A percentile compares a stretch with the other conserved stretches of the same genome.
These are phyloP conservation scores for Colletotrichum lentis DNA, from an alignment of 2,329 filamentous ascomycete species.

Conservation along the genomic window DNA sequence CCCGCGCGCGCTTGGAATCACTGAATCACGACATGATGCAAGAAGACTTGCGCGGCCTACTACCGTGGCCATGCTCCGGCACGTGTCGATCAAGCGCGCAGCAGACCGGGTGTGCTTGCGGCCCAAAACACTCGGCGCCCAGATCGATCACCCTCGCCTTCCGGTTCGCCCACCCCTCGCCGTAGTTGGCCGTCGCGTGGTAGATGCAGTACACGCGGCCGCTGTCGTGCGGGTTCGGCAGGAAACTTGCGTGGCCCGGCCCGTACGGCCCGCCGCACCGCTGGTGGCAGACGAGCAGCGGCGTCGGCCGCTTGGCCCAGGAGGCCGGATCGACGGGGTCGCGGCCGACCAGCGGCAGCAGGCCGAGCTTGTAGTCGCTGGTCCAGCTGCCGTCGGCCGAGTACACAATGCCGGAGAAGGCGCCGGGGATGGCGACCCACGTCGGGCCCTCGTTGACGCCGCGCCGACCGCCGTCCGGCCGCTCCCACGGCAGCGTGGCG, in stretches of 20 bases:
- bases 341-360: conserved; percentile 62
- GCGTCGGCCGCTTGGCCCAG: conserved; percentile 62
- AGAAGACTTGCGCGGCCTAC: neutral
- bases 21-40: conserved; percentile 27
- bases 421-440: conserved; percentile 59
- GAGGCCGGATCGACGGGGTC: conserved; percentile 54
- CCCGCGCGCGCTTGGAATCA: too few species aligned
- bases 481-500: conserved; percentile 62
- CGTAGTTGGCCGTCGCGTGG: conserved; percentile 58
- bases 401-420: conserved; percentile 62
- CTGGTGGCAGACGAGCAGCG: conserved; percentile 60
- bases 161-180: conserved; percentile 40
- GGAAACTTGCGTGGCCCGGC: conserved; percentile 67
- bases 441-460: conserved; percentile 66
- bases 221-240: conserved; percentile 61
- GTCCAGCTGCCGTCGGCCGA: conserved; percentile 67
- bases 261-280: conserved; percentile 58
- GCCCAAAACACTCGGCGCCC: conserved; percentile 33
- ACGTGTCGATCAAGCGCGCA: conserved; percentile 35
- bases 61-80: conserved; percentile 18
- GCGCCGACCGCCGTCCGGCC: conserved; percentile 46
- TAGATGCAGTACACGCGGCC: conserved; percentile 64
- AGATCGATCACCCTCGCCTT: conserved; percentile 39
- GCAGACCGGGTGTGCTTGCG: conserved; percentile 36
- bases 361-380: conserved; percentile 60